phyloP scores from a whole-genome alignment of 2,329 filamentous ascomycete genomes.

The Aureobasidium pullulans region DNA sequence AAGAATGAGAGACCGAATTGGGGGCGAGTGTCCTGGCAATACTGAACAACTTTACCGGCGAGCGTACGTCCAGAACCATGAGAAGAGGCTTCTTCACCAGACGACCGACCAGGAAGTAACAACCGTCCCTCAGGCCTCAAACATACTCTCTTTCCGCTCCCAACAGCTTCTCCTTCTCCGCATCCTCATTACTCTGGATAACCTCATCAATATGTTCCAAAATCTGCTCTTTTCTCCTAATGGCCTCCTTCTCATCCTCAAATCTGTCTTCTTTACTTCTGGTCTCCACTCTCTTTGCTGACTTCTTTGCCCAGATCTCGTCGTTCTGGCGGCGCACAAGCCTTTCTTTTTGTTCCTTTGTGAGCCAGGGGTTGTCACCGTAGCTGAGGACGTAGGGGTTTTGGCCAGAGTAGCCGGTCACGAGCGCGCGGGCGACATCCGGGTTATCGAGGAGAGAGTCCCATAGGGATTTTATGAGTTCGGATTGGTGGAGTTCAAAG shows the following conservation, averaged over 20 bases:
- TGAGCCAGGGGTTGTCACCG: conserved; percentile 12
- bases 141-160: background rate
- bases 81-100: too few relatives aligned
- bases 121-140: background rate
- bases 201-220: conserved; percentile 11
- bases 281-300: background rate
- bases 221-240: conserved; percentile 5
- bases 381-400: conserved; percentile 15
- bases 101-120: too few relatives aligned
- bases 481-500: conserved; percentile 16
- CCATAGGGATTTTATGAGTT: conserved; percentile 13
- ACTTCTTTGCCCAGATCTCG: conserved; percentile 11
- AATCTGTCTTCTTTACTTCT: background rate
- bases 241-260: background rate
- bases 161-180: conserved; percentile 6
- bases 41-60: too few relatives aligned
- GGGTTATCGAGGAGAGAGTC: conserved; percentile 15
- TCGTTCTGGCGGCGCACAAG: background rate
- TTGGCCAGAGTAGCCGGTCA: conserved; percentile 15
- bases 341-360: conserved; percentile 10
- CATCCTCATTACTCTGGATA: conserved; percentile 8
- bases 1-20: background rate
- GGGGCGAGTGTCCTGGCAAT: background rate
- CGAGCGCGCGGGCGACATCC: conserved; percentile 14
- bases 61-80: too few relatives aligned